These are phyloP conservation scores for Sugiyamaella xylanicola DNA, from an alignment of 1,139 yeast genomes.

Conservation along the genomic window DNA sequence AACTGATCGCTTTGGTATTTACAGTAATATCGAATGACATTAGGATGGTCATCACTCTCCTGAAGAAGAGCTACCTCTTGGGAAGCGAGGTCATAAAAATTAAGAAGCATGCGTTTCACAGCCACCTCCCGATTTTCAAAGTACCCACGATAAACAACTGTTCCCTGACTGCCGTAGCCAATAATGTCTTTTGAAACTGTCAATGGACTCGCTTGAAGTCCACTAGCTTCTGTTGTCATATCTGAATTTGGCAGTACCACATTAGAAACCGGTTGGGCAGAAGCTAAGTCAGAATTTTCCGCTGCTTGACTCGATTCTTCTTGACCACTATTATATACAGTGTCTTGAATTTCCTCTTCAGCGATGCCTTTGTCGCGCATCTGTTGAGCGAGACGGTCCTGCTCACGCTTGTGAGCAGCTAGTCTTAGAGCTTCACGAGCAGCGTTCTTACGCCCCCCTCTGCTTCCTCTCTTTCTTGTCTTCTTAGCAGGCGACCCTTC, in stretches of 20 bases:
- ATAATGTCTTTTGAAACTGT: slow-evolving; percentile 69
- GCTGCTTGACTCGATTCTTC: background rate
- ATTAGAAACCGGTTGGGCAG: too few species aligned
- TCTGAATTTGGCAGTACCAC: slow-evolving; percentile 18
- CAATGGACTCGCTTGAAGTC: slow-evolving; percentile 50
- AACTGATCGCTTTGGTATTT: slow-evolving; percentile 87
- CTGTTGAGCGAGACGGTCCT: background rate
- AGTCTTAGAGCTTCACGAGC: slow-evolving; percentile 44
- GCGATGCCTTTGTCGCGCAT: background rate
- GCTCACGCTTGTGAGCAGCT: slow-evolving; percentile 13
- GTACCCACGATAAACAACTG: slow-evolving; percentile 86
- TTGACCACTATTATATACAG: background rate
- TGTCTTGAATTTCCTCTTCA: background rate
- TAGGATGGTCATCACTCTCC: slow-evolving; percentile 96
- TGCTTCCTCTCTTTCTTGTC: slow-evolving; percentile 78
- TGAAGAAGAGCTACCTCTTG: slow-evolving; percentile 86
- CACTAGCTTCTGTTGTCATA: slow-evolving; percentile 18
- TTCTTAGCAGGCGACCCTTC: slow-evolving; percentile 32
- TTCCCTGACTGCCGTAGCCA: slow-evolving; percentile 97
- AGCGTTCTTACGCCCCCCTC: slow-evolving; percentile 70
- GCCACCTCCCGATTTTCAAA: slow-evolving; percentile 96
- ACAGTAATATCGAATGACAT: slow-evolving; percentile 89
- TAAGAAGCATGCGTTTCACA: slow-evolving; percentile 88
- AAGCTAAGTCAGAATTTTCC: too few species aligned
- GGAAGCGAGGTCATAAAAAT: slow-evolving; percentile 93